Conservation (phyloP, 192 early-diverging fungal genomes). For the Spinellus fusiger region DNA sequence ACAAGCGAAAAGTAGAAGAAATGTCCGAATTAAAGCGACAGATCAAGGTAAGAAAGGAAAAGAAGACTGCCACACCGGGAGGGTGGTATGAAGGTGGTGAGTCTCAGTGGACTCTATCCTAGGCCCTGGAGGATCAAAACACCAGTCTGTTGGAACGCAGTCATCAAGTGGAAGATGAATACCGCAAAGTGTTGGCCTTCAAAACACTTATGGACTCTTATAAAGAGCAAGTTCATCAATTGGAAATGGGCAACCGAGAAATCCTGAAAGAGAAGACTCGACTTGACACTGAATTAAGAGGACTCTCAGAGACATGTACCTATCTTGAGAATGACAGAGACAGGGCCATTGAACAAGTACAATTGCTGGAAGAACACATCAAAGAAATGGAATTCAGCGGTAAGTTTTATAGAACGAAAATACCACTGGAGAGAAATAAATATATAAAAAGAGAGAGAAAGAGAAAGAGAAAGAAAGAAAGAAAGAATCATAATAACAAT, state of each 20-base stretch:
- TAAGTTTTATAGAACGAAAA: not conserved
- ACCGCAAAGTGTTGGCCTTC: constrained; percentile 68
- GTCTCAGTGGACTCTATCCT: too few species aligned
- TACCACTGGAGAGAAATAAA: too few species aligned
- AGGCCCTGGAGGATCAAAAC: constrained; percentile 75
- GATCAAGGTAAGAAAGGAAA: constrained; percentile 49
- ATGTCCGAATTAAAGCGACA: constrained; percentile 73
- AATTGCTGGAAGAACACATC: constrained; percentile 72
- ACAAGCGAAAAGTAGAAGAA: constrained; percentile 92
- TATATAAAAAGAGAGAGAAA: too few species aligned
- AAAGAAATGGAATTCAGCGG: constrained; percentile 71
- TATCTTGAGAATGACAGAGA: constrained; percentile 56
- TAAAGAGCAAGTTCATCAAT: constrained; percentile 70
- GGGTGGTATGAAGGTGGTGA: too few species aligned
- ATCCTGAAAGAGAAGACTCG: constrained; percentile 64
- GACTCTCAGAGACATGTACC: constrained; percentile 54
- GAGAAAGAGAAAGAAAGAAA: too few species aligned
- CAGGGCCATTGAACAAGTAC: constrained; percentile 70
- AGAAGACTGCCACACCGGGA: too few species aligned
- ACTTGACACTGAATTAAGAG: constrained; percentile 61
- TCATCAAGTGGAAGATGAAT: constrained; percentile 81
- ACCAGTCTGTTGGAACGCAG: constrained; percentile 63
- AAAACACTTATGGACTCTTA: constrained; percentile 81
- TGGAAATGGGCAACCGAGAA: constrained; percentile 63
- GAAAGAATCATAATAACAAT: too few species aligned